Conservation (phyloP, 2,329 filamentous ascomycete species). For the Thielaviopsis punctulata region DNA sequence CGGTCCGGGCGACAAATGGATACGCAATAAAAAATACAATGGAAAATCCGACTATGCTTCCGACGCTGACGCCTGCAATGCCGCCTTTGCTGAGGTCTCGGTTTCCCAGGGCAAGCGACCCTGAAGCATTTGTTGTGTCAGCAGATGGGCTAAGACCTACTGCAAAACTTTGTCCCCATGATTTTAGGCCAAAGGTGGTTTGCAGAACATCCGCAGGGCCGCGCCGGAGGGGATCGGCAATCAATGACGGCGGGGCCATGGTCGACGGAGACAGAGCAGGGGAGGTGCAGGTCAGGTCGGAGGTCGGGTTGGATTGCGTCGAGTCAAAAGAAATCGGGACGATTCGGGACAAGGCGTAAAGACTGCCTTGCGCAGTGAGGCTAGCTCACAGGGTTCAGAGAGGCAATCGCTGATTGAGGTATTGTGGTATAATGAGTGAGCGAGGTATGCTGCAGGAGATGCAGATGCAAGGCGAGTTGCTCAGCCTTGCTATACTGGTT, state of each 20-base stretch:
- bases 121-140: neutral
- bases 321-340: neutral
- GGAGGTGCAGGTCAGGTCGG: neutral
- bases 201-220: neutral
- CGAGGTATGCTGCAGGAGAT: conserved; percentile 1
- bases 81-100: conserved; percentile 24
- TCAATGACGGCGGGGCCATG: conserved; percentile 2
- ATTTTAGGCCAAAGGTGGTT: neutral
- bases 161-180: neutral
- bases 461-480: conserved; percentile 4
- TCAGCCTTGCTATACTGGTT: conserved; percentile 6
- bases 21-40: conserved; percentile 12
- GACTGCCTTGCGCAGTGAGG: neutral
- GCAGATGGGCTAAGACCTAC: neutral
- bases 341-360: neutral
- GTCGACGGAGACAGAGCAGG: neutral
- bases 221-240: neutral
- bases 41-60: conserved; percentile 21
- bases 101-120: neutral
- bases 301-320: neutral
- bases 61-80: conserved; percentile 43
- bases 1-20: conserved; percentile 11
- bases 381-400: neutral
- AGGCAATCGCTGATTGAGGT: neutral
- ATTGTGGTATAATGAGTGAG: too few relatives aligned